A percentile compares a stretch with the other conserved stretches of the same genome.
Evolutionary conservation across 1,284 basidiomycete genomes (phyloP).

Genomic region (Ganoderma sinense): DNA sequence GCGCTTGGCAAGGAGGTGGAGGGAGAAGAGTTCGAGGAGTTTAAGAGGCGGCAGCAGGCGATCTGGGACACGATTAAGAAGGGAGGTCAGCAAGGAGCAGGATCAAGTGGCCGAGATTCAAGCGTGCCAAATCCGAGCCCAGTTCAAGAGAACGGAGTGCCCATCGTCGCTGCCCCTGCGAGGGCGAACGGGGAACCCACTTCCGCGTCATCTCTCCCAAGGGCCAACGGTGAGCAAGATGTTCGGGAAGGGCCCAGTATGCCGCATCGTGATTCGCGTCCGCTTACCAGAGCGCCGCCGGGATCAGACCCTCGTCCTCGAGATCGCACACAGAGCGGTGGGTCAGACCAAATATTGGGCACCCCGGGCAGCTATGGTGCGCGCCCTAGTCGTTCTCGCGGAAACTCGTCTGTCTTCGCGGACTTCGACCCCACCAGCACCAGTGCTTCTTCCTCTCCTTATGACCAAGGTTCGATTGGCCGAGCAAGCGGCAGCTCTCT

Average conservation of each 20-base stretch:
- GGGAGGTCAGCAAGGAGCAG: constrained; percentile 22
- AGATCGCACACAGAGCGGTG: constrained; percentile 31
- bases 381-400: constrained; percentile 29
- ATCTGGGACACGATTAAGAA: constrained; percentile 41
- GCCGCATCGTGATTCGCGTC: constrained; percentile 28
- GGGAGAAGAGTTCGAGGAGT: constrained; percentile 38
- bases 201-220: constrained; percentile 15
- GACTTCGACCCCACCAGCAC: constrained; percentile 21
- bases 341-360: constrained; percentile 24
- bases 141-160: constrained; percentile 26
- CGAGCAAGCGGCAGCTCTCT: constrained; percentile 32
- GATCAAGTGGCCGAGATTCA: constrained; percentile 14
- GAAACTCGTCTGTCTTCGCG: constrained; percentile 30
- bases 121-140: constrained; percentile 17
- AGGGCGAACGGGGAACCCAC: constrained; percentile 23
- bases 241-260: constrained; percentile 24
- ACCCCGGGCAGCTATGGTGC: constrained; percentile 25
- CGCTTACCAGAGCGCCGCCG: constrained; percentile 23
- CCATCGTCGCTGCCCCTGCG: constrained; percentile 10
- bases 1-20: constrained; percentile 33
- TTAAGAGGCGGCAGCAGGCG: constrained; percentile 40
- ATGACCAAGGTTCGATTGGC: constrained; percentile 32
- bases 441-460: constrained; percentile 8
- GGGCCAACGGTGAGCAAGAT: constrained; percentile 29
- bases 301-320: constrained; percentile 22